phyloP scores from a whole-genome alignment of 441 rosid genomes.

The Macaranga tanarius region DNA sequence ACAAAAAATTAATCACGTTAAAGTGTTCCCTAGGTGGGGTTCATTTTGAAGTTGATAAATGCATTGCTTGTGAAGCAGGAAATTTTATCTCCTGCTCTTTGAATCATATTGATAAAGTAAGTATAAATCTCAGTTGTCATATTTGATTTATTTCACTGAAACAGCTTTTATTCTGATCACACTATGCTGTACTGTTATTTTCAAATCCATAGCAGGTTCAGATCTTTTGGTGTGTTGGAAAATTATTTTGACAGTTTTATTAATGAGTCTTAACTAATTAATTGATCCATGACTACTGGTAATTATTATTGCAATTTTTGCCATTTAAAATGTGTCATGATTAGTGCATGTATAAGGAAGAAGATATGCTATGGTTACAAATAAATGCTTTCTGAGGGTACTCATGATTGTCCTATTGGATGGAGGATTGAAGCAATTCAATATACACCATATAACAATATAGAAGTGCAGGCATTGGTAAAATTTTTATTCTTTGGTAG shows the following conservation, averaged over 20 bases:
- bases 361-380: neutral
- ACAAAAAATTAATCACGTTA: too few species aligned
- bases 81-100: neutral
- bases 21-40: too few species aligned
- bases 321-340: neutral
- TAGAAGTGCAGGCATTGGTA: neutral
- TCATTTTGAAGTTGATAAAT: too few species aligned
- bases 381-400: neutral
- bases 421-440: neutral
- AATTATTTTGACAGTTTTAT: neutral
- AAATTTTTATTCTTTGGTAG: neutral
- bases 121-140: neutral
- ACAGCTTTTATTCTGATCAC: neutral
- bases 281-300: neutral
- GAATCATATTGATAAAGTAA: neutral
- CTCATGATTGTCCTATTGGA: neutral
- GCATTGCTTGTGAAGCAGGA: neutral
- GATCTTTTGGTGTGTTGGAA: neutral
- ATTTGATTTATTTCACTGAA: neutral
- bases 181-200: neutral
- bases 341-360: neutral
- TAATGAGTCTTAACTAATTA: neutral
- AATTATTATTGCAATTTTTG: neutral
- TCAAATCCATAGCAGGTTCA: neutral
- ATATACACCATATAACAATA: neutral